These are phyloP conservation scores for Penicillium cinerascens DNA, from an alignment of 495 filamentous ascomycete species.

Conservation along the genomic window DNA sequence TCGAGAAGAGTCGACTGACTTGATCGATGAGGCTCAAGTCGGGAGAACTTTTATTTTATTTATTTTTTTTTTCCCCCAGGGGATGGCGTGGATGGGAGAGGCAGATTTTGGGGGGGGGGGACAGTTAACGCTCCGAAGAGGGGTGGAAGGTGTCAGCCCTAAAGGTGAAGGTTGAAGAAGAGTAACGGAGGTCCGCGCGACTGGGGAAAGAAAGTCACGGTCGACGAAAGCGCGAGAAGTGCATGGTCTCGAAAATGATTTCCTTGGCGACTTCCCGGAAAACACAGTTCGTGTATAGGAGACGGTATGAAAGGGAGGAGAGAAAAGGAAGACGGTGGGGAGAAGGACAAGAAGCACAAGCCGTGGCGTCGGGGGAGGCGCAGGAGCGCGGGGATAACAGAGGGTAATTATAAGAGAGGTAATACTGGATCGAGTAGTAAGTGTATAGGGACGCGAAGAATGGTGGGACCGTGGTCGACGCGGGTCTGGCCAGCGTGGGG, in stretches of 20 bases:
- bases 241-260: conserved; percentile 16
- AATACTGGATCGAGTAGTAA: background rate
- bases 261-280: background rate
- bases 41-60: background rate
- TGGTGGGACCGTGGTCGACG: conserved; percentile 4
- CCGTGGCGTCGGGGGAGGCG: conserved; percentile 23
- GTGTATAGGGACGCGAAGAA: conserved; percentile 1
- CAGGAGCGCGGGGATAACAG: conserved; percentile 6
- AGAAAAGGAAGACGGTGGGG: conserved; percentile 1
- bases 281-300: background rate
- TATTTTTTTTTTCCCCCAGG: background rate
- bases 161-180: background rate
- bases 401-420: conserved; percentile 8
- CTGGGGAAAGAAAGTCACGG: conserved; percentile 13
- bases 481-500: conserved; percentile 8
- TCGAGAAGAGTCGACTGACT: conserved; percentile 24
- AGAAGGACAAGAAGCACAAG: conserved; percentile 13
- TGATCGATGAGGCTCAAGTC: conserved; percentile 11
- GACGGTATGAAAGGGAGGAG: too few species aligned
- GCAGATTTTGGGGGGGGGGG: background rate
- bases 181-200: background rate
- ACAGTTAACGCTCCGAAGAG: background rate
- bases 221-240: conserved; percentile 21
- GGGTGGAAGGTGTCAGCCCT: background rate
- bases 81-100: conserved; percentile 4